Conservation (phyloP, 345 rosid species). For the Salix udensis region DNA sequence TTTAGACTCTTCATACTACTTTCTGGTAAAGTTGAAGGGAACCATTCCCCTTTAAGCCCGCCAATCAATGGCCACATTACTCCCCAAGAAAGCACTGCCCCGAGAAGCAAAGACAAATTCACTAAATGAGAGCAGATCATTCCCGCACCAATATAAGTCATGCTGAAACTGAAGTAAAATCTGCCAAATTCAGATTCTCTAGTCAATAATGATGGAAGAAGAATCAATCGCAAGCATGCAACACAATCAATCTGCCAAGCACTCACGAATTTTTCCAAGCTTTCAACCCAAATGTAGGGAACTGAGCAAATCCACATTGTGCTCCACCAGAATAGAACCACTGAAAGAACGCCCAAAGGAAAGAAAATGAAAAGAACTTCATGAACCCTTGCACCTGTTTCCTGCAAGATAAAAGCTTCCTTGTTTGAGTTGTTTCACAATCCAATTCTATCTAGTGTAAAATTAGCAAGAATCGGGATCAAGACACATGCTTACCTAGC, state of each 20-base stretch:
- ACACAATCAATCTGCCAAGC: background rate
- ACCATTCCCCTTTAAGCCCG: conserved; percentile 73
- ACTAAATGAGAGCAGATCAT: conserved; percentile 97
- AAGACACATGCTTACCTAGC: conserved; percentile 54
- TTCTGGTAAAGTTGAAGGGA: conserved; percentile 41
- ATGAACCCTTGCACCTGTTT: conserved; percentile 70
- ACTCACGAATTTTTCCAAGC: conserved; percentile 82
- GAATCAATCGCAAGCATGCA: background rate
- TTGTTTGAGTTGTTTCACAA: background rate
- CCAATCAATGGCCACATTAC: conserved; percentile 89
- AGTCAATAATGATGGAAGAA: conserved; percentile 7
- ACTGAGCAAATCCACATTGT: conserved; percentile 64
- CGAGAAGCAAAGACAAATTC: conserved; percentile 80
- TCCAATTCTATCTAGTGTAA: background rate
- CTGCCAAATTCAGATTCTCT: conserved; percentile 40
- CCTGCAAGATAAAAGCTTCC: conserved; percentile 38
- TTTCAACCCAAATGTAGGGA: conserved; percentile 74
- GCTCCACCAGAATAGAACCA: conserved; percentile 80
- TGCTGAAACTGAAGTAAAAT: conserved; percentile 84
- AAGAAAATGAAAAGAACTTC: conserved; percentile 62
- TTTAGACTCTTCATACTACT: conserved; percentile 83
- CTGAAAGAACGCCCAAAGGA: conserved; percentile 81
- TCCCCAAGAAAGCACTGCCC: conserved; percentile 90
- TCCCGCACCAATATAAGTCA: conserved; percentile 90
- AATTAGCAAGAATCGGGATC: background rate